Base-by-base conservation (phyloP, 192 early-diverging fungal genomes). In the Backusella liffmaniae region DNA sequence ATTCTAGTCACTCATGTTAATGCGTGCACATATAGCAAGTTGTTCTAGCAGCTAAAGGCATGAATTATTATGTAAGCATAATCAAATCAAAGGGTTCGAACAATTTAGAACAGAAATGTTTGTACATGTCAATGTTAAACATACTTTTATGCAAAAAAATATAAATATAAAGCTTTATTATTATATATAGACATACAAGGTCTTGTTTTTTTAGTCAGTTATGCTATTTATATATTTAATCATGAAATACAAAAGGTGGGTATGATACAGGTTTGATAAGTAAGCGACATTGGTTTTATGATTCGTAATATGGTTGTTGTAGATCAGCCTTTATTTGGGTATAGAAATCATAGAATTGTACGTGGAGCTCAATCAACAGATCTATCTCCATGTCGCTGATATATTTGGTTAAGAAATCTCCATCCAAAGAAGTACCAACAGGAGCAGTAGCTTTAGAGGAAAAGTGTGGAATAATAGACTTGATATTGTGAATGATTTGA, bases 291-390 rank as follows among this genome's bases (percentile, higher is more conserved):
- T n/a, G 2, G 8, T n/a, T 21, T 56, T 56, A 56, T 9, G 21
- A 26, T 26, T 56, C 8, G 53, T 56, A 62, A 9, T 29, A 62
- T 62, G 56, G 10, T 62, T 23, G 10, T 62, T 62, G 7, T 2
- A 62, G 21, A 65, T 69, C 67, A 23, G 67, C 34, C 16, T 69
- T 35, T 23, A 69, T n/a, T 23, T 21, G 21, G 21, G 34, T 10
- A 9, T 41, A 69, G n/a, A 69, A 69, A 26, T 41, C 35, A 10
- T 41, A 39, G 41, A 69, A 69, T 21, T 69, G 67, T 41, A 69
- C 23, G 23, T 69, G 67, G 23, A 69, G 67, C 13, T 69, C 67
- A 35, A 69, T 39, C 23, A 69, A 69, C 12, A 69, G 37, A 23
- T 69, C 37, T 23, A 35, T 41, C 23, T 18, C 35, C 34, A 69